Base-by-base conservation (phyloP, 129 eudicot genomes). In the Pittosporum tobira region DNA sequence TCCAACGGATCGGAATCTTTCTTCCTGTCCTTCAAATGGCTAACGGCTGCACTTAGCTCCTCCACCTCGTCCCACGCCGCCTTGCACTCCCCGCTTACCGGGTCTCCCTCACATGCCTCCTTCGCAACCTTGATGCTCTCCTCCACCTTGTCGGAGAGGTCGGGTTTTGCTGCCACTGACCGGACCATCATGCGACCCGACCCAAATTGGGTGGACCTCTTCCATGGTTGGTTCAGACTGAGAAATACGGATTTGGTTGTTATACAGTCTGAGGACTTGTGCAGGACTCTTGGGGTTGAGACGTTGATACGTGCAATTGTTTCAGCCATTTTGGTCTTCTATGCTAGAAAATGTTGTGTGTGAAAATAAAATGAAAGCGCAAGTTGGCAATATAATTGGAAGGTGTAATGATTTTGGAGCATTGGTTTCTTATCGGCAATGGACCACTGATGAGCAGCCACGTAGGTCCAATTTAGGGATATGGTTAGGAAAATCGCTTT, bases 1-100 rank as follows among this genome's bases (percentile, higher is more conserved):
- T 91, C 98, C 81, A 86, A 72, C 0, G 81, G 77, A 61, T 91
- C 94, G 1, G 81, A 0, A 0, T 37, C 81, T 64, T 91, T 86
- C 31, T 76, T 68, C 84, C 61, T 78, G 79, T 75, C 95, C 78
- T 81, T 69, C 18, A 85, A 90, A 42, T 91, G 95, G 79, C 98
- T 86, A 1, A 84, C 83, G 10, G 95, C 98, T 3, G 95, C 95
- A 47, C 95, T 86, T 51, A 86, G 79, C 78, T 91, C 98, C 75
- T 91, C 98, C 64, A 91, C 98, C 73, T 82, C 96, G 21, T 91
- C 98, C 98, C 98, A 91, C 20, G 89, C 84, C 23, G 98, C 98
- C 40, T 43, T 81, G 53, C 98, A 91, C 75, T 91, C 98, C 2
- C 95, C 94, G 75, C 87, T 78, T 1, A 8, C 79, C 1, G 98